Base-by-base conservation (phyloP, 176 grass and related monocot genomes). In the Hordeum vulgare region DNA sequence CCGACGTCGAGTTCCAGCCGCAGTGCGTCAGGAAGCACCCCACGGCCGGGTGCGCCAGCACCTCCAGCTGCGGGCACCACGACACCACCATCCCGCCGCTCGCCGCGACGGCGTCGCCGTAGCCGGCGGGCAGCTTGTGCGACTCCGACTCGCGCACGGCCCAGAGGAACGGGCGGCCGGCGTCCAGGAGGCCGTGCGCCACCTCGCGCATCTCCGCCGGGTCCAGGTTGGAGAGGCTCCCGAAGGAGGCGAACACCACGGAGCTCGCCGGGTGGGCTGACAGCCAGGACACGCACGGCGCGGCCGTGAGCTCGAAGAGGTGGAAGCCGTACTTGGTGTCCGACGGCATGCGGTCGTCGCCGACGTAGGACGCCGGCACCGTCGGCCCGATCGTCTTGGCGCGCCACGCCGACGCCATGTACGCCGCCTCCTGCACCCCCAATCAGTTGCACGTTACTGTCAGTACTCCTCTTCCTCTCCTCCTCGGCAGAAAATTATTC, bases 21-120 rank as follows among this genome's bases (percentile, higher is more conserved):
- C 92, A 98, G 77, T 98, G 96, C 1, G 95, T 91, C 23, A 98
- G 68, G 71, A 98, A 95, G 71, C 92, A 97, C 1, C 90, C 94
- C 8, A 90, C 85, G 7, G 95, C 84, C 20, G 53, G 27, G 70
- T 97, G 83, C 9, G 90, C 90, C 58, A 97, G 77, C 36, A 94
- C 92, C 74, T 94, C 92, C 65, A 93, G 49, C 73, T 97, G 90
- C 12, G 95, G 95, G 82, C 84, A 81, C 92, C 90, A 97, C 17
- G 88, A 18, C 0, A 94, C 87, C 11, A 94, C 83, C 57, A 84
- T 31, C 11, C 88, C 90, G 62, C 88, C 90, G 56, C 47, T 64
- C 13, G 40, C 17, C 6, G 67, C 37, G 51, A 26, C 3, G 12
- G 63, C 78, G 0, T 27, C 31, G 0, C 0, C 41, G 66, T 87